A percentile compares a stretch with the other conserved stretches of the same genome.
These are phyloP conservation scores for Colletotrichum tabaci DNA, from an alignment of 2,329 filamentous ascomycete genomes.

Conservation along the genomic window DNA sequence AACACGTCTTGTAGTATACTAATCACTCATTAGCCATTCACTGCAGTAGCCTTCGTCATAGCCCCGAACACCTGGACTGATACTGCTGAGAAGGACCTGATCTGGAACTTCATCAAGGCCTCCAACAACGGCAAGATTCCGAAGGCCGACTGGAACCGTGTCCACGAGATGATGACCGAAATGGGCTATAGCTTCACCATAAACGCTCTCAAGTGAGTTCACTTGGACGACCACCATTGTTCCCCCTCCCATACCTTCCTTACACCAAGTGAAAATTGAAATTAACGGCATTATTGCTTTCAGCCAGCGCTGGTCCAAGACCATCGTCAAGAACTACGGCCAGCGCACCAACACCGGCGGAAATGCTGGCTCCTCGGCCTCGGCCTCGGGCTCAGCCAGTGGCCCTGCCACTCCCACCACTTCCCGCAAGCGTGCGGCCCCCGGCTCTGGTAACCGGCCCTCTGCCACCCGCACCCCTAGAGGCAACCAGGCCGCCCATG, in stretches of 20 bases:
- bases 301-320: slow-evolving; percentile 59
- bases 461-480: background rate
- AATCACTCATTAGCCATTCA: background rate
- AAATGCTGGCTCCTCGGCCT: background rate
- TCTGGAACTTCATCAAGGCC: slow-evolving; percentile 51
- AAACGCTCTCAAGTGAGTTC: slow-evolving; percentile 56
- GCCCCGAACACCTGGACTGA: slow-evolving; percentile 48
- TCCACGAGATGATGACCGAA: slow-evolving; percentile 50
- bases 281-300: background rate
- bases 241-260: background rate
- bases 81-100: slow-evolving; percentile 56
- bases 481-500: slow-evolving; percentile 16
- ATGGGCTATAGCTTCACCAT: slow-evolving; percentile 55
- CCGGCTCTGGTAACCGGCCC: background rate
- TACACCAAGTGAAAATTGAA: background rate
- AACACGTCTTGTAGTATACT: background rate
- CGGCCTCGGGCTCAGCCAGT: background rate
- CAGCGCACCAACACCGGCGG: slow-evolving; percentile 43
- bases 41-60: background rate
- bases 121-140: slow-evolving; percentile 47
- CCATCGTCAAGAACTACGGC: slow-evolving; percentile 54
- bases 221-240: background rate
- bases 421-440: slow-evolving; percentile 29
- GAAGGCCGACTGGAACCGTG: slow-evolving; percentile 52
- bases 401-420: background rate